Conservation (phyloP, 352 stramenopile genomes). For the Vaucheria bursata region DNA sequence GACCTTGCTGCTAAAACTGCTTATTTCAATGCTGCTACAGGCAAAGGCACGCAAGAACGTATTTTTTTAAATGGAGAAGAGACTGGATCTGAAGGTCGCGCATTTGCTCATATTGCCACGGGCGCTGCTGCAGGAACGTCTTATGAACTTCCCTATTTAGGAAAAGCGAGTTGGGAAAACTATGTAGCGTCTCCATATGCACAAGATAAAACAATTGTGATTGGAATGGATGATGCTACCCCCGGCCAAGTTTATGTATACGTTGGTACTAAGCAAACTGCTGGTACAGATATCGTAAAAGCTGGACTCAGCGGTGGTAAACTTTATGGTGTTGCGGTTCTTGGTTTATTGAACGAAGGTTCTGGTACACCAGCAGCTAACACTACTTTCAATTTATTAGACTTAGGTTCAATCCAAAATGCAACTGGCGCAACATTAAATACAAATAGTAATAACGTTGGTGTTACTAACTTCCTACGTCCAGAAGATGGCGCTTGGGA, state of each 20-base stretch:
- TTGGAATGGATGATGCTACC: neutral
- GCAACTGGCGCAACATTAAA: neutral
- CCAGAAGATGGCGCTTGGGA: neutral
- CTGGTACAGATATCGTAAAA: neutral
- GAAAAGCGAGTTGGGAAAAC: neutral
- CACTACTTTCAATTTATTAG: neutral
- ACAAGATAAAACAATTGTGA: neutral
- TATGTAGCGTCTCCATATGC: neutral
- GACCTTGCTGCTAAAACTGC: neutral
- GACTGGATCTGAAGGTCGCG: neutral
- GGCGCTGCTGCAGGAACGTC: neutral
- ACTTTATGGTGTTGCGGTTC: neutral
- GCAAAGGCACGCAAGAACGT: neutral
- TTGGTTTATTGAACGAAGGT: neutral
- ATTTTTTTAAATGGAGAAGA: slow-evolving; percentile 3
- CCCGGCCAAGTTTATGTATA: neutral
- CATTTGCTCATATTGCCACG: neutral
- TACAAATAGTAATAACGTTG: neutral
- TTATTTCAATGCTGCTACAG: neutral
- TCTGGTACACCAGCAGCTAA: neutral
- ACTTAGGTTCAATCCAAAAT: neutral
- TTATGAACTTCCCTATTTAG: slow-evolving; percentile 2
- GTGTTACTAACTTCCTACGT: slow-evolving; percentile 1
- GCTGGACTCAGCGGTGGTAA: neutral
- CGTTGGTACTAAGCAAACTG: neutral